Percentiles rank a stretch among this genome's conserved stretches.
Conservation (phyloP, 1,284 basidiomycete genomes). For the Stygiomarasmius scandens region DNA sequence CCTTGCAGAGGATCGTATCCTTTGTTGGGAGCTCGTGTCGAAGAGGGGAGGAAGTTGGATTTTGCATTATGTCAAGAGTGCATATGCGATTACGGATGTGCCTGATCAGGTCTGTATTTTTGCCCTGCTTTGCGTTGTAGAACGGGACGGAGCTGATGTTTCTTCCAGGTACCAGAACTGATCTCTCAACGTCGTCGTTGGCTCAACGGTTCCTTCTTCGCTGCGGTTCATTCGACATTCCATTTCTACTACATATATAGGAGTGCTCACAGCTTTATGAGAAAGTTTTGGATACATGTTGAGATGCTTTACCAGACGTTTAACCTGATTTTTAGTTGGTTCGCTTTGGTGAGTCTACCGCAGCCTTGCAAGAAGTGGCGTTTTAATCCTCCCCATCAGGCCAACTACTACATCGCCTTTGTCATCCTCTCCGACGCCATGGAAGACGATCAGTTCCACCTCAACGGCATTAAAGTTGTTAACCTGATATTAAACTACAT, state of each 20-base stretch:
- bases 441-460: slow-evolving; percentile 61
- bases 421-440: slow-evolving; percentile 74
- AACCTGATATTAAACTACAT: slow-evolving; percentile 85
- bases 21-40: slow-evolving; percentile 93
- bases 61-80: slow-evolving; percentile 92
- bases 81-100: slow-evolving; percentile 90
- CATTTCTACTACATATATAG: slow-evolving; percentile 95
- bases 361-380: not conserved
- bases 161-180: slow-evolving; percentile 73
- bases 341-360: slow-evolving; percentile 62
- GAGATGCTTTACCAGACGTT: slow-evolving; percentile 92
- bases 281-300: slow-evolving; percentile 94
- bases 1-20: slow-evolving; percentile 60
- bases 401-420: slow-evolving; percentile 91
- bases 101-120: slow-evolving; percentile 88
- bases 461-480: slow-evolving; percentile 67
- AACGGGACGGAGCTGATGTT: not conserved
- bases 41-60: slow-evolving; percentile 88
- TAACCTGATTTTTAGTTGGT: slow-evolving; percentile 93
- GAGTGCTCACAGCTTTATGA: slow-evolving; percentile 79
- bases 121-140: too few species aligned
- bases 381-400: slow-evolving; percentile 42
- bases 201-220: slow-evolving; percentile 98
- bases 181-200: slow-evolving; percentile 93
- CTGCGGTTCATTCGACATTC: slow-evolving; percentile 86